A percentile compares a stretch with the other conserved stretches of the same genome.
Conservation (phyloP, 1,139 yeast species). For the Yamadazyma mexicana region DNA sequence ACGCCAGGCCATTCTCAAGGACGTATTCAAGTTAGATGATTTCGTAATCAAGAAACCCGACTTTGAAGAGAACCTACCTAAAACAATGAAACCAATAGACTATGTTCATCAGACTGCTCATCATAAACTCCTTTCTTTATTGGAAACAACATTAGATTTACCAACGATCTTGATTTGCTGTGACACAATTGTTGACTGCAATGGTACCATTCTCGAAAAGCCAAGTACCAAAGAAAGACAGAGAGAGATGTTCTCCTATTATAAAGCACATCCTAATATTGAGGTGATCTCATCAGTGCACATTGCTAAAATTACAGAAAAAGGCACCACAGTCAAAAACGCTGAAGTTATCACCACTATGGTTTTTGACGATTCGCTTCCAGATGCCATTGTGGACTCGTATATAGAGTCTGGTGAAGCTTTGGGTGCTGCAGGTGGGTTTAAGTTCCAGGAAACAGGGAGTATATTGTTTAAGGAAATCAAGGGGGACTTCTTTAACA, state of each 20-base stretch:
- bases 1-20: slow-evolving; percentile 61
- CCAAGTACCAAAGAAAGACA: slow-evolving; percentile 53
- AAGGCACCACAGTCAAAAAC: slow-evolving; percentile 6
- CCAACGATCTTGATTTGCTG: slow-evolving; percentile 59
- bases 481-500: slow-evolving; percentile 80
- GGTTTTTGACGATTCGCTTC: slow-evolving; percentile 32
- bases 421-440: slow-evolving; percentile 86
- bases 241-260: slow-evolving; percentile 46
- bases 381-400: slow-evolving; percentile 52
- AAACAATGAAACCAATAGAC: slow-evolving; percentile 50
- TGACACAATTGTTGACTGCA: slow-evolving; percentile 78
- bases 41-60: slow-evolving; percentile 52
- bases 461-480: slow-evolving; percentile 62
- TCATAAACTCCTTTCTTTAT: slow-evolving; percentile 46
- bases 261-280: slow-evolving; percentile 46
- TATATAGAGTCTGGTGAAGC: slow-evolving; percentile 80
- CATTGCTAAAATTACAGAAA: slow-evolving; percentile 35
- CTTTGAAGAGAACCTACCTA: slow-evolving; percentile 75
- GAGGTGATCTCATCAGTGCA: slow-evolving; percentile 70
- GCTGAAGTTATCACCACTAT: slow-evolving; percentile 26
- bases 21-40: slow-evolving; percentile 59
- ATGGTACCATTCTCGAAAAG: slow-evolving; percentile 70
- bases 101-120: slow-evolving; percentile 74
- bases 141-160: slow-evolving; percentile 9
- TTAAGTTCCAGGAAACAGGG: slow-evolving; percentile 75